Conservation (phyloP, 768 basidiomycete species). For the Baorangia bicolor region DNA sequence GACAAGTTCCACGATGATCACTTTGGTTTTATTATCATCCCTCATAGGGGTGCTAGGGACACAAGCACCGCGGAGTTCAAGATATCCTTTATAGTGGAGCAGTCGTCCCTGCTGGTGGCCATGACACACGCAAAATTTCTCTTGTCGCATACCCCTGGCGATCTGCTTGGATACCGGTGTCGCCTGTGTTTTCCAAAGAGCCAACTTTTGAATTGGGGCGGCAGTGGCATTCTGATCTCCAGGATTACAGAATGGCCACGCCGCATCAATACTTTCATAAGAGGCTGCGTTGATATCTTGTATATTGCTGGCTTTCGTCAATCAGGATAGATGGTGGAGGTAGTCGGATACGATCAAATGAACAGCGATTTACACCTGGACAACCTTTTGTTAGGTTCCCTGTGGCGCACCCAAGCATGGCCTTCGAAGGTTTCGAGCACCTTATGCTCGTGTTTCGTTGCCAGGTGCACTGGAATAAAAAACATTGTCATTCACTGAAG, state of each 20-base stretch:
- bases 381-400: neutral
- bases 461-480: neutral
- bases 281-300: neutral
- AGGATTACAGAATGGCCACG: neutral
- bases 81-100: neutral
- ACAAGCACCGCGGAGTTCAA: neutral
- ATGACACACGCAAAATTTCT: neutral
- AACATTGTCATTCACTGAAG: too few species aligned
- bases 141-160: neutral
- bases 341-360: neutral
- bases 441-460: neutral
- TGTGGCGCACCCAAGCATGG: neutral
- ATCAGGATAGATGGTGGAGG: neutral
- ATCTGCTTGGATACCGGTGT: neutral
- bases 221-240: neutral
- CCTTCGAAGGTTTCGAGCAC: neutral
- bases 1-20: neutral
- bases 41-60: neutral
- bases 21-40: neutral
- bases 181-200: neutral
- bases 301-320: neutral
- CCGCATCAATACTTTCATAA: neutral
- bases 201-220: neutral
- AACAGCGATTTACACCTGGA: neutral
- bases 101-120: neutral